A percentile compares a stretch with the other conserved stretches of the same genome.
Conservation (phyloP, 164 flowering plant genomes). For the Dillenia suffruticosa region DNA sequence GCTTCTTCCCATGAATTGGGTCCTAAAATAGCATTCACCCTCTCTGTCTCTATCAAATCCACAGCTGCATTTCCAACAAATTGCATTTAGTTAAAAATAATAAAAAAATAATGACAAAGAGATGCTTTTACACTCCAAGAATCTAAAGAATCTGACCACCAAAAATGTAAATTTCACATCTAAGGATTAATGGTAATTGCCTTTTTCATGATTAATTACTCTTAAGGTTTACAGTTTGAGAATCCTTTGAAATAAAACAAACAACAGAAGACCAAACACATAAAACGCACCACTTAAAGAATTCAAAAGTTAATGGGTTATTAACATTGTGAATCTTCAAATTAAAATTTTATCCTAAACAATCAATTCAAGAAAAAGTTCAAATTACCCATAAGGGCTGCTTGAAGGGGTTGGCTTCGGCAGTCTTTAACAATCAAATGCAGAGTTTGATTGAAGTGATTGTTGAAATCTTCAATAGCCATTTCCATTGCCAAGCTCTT, state of each 20-base stretch:
- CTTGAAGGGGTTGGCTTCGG: slow-evolving; percentile 16
- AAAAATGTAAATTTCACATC: background rate
- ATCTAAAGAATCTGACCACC: background rate
- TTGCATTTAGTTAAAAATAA: too few species aligned
- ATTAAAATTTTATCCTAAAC: too few species aligned
- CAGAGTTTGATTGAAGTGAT: slow-evolving; percentile 1
- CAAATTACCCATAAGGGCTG: slow-evolving; percentile 21
- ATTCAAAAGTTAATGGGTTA: too few species aligned
- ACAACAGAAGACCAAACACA: too few species aligned
- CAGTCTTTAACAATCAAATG: slow-evolving; percentile 18
- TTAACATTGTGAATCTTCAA: too few species aligned
- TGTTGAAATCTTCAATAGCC: slow-evolving; percentile 12
- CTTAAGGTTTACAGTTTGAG: too few species aligned
- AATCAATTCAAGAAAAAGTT: background rate
- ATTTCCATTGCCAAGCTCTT: slow-evolving; percentile 27
- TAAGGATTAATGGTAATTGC: background rate
- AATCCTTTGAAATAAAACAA: too few species aligned
- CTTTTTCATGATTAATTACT: background rate
- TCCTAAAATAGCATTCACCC: slow-evolving; percentile 28
- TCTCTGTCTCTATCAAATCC: slow-evolving; percentile 20
- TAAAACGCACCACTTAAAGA: too few species aligned
- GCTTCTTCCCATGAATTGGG: slow-evolving; percentile 43
- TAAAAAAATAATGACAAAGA: too few species aligned
- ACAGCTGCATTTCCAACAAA: slow-evolving; percentile 21
- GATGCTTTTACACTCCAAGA: too few species aligned